Conservation (phyloP, 176 grass and related monocot genomes). For the Aegilops bicornis region DNA sequence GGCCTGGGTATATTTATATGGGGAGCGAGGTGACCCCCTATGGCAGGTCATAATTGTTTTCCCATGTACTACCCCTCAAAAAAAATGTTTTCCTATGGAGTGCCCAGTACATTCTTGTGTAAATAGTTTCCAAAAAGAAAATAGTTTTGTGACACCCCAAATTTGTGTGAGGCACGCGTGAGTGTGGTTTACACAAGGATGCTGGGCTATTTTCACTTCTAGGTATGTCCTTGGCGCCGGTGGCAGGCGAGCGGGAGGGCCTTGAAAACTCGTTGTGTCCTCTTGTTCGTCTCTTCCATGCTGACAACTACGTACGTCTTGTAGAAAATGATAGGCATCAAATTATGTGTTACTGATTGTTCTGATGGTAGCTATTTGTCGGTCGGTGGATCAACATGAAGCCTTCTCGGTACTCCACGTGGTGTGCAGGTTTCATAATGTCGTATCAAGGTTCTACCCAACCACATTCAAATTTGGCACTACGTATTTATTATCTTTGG, state of each 20-base stretch:
- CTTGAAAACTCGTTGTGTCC: no score
- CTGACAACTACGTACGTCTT: fast-evolving
- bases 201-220: no score
- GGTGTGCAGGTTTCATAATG: no score
- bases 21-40: neutral
- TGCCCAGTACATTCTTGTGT: no score
- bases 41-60: constrained; percentile 26
- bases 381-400: neutral
- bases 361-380: neutral
- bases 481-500: neutral
- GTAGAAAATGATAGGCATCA: neutral
- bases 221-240: no score
- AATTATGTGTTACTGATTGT: neutral
- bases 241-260: no score
- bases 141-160: neutral
- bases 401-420: no score
- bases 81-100: no score
- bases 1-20: neutral
- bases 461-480: no score
- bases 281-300: no score
- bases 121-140: neutral
- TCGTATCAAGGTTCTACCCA: no score
- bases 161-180: neutral
- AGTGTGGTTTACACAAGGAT: neutral
- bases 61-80: no score